phyloP scores from a whole-genome alignment of 371 early-diverging fungal genomes.

The Rhizopus stolonifer region DNA sequence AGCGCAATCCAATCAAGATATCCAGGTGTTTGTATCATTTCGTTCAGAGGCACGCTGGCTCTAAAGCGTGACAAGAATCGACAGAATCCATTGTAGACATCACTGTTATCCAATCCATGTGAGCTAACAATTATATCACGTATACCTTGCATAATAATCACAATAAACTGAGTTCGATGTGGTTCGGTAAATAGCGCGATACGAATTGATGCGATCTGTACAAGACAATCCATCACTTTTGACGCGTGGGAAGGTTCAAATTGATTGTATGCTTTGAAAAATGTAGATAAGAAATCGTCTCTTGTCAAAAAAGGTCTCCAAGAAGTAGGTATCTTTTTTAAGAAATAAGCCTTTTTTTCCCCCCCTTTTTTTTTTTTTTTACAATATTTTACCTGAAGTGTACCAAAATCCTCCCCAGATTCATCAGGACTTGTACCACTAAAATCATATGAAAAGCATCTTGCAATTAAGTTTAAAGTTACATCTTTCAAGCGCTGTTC shows the following conservation, averaged over 20 bases:
- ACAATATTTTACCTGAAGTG: constrained; percentile 59
- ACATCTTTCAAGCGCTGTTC: constrained; percentile 60
- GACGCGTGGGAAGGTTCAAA: constrained; percentile 55
- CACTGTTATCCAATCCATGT: constrained; percentile 66
- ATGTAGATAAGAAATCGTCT: constrained; percentile 63
- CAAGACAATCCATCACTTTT: constrained; percentile 81
- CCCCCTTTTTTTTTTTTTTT: constrained; percentile 10
- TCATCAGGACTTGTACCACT: constrained; percentile 85
- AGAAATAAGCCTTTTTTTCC: constrained; percentile 33
- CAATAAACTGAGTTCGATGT: constrained; percentile 65
- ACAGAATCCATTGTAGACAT: constrained; percentile 86
- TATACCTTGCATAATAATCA: constrained; percentile 71
- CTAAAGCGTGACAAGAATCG: constrained; percentile 82
- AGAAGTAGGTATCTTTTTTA: constrained; percentile 64
- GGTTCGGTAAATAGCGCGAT: constrained; percentile 79
- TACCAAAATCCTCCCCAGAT: constrained; percentile 79
- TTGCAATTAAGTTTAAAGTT: constrained; percentile 63
- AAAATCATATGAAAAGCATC: constrained; percentile 84
- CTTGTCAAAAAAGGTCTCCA: constrained; percentile 78
- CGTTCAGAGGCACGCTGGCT: constrained; percentile 74
- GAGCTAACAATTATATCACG: constrained; percentile 63
- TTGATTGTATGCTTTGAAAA: constrained; percentile 71
- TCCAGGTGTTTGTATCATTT: constrained; percentile 69
- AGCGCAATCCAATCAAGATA: constrained; percentile 74
- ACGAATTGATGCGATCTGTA: constrained; percentile 77